Base-by-base conservation (phyloP, 495 filamentous ascomycete genomes). In the Penicillium desertorum region DNA sequence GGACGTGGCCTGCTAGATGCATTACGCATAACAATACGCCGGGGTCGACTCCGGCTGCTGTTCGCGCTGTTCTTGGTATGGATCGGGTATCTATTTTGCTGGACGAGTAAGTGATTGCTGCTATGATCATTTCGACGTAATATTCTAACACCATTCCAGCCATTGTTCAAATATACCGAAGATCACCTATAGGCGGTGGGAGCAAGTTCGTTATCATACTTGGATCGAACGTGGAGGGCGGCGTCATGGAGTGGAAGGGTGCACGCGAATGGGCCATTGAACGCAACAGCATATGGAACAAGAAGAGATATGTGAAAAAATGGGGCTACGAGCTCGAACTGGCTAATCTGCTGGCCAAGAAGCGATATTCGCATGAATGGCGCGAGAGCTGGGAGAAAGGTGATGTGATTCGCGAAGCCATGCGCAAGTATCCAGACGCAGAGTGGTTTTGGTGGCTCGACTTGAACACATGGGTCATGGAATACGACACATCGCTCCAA, bases 401-500 rank as follows among this genome's bases (percentile, higher is more conserved):
- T 52, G 94, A 99, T 68, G 88, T 91, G 45, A 88, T 99, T 61
- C 88, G 95, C 56, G 90, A 94, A 54, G 85, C 88, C 29, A 89
- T 99, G 81, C 81, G 84, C 69, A 96, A 96, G 72, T 94, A 97
- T 65, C 95, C 94, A 22, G 81, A 96, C 58, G 94, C 94, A 10
- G 92, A 99, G 78, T 99, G 94, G 94, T 94, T 99, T 63, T 99
- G 94, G 94, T 99, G 95, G 95, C 79, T 99, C 39, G 94, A 99
- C 69, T 84, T 98, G 11, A 93, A 96, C 69, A 99, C 95, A 17
- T 96, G 95, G 71, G 86, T 99, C 64, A 98, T 99, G 95, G 93
- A 99, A 63, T 89, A 90, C 14, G 88, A 86, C 9, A 90, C 92
- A 68, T 96, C 94, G 2, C 81, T 99, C 34, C 91, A 97, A 64